Conservation (phyloP, 768 basidiomycete species). For the Trichaptum fuscoviolaceum region DNA sequence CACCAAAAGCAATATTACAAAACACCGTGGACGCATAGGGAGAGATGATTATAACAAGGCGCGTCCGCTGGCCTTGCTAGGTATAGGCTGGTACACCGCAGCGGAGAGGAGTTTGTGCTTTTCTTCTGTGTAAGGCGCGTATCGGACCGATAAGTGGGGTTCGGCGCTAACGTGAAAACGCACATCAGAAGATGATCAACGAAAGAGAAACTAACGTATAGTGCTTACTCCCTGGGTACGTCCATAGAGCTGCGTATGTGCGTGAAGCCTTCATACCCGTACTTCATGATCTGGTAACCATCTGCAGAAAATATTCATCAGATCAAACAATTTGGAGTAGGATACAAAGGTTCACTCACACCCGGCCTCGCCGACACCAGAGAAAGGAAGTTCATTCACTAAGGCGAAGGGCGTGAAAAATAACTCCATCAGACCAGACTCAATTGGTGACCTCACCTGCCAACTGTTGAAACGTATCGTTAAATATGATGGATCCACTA, state of each 20-base stretch:
- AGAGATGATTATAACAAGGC: background rate
- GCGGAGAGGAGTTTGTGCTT: conserved; percentile 27
- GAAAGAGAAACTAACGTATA: background rate
- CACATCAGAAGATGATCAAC: background rate
- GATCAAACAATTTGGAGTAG: background rate
- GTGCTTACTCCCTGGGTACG: conserved; percentile 50
- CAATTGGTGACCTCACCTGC: background rate
- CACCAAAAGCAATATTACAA: too few species aligned
- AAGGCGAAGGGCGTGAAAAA: background rate
- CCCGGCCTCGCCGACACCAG: conserved; percentile 25
- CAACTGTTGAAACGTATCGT: conserved; percentile 25
- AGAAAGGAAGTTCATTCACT: conserved; percentile 19
- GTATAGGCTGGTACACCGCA: conserved; percentile 9
- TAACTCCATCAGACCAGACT: background rate
- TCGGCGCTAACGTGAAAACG: conserved; percentile 37
- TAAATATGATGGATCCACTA: conserved; percentile 27
- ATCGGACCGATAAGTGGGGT: conserved; percentile 43
- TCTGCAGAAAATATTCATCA: conserved; percentile 33
- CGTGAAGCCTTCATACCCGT: conserved; percentile 51
- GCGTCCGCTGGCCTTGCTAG: background rate
- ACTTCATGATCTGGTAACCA: conserved; percentile 47
- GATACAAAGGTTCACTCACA: conserved; percentile 17
- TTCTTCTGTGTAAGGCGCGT: conserved; percentile 55
- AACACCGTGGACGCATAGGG: too few species aligned
- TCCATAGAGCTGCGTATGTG: conserved; percentile 46